Evolutionary conservation across 257 asterid species (phyloP), one percentile per base, ranked within the genome.

Genomic region (Solanum ossicruentum): DNA sequence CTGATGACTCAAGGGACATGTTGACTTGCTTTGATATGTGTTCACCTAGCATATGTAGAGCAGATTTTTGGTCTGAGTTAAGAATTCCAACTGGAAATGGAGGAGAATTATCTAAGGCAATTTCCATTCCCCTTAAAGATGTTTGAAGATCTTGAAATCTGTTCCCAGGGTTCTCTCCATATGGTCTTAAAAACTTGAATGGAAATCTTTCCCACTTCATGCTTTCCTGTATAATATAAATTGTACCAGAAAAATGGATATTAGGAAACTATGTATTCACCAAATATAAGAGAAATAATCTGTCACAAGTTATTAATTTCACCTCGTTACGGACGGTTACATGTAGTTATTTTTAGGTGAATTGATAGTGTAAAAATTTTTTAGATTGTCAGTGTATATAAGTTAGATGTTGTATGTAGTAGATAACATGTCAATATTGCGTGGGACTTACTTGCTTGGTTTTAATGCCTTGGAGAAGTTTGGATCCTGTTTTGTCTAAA

Each of bases 131-230:
- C 83, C 87, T 89, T 88, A 94, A 90, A 49, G 93, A 90, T 51
- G 92, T 93, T 75, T 95, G 95, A 16, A 91, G 69, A 49, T 85
- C 85, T 73, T 90, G 92, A 81, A 93, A 83, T 61, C 80, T 83
- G 20, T 89, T 88, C 47, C 88, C 92, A 52, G 93, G 98, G 78
- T 92, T 92, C 71, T 80, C 84, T 88, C 88, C 89, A 82, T 88
- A 84, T 12, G 94, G 89, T 82, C 87, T 92, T 8, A 89, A 85
- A 84, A 88, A 90, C 85, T 61, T 91, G 73, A 88, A 18, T 84
- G 97, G 93, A 84, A 85, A 71, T 54, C 85, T 89, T 86, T 94
- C 99, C 98, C 98, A 95, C 69, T 86, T 54, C 97, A 95, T 91
- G 89, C 95, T 93, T 87, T 89, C 97, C 98, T 95, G 63, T 81